phyloP scores from a whole-genome alignment of 805 yeast species.

The Myxozyma mucilagina region DNA sequence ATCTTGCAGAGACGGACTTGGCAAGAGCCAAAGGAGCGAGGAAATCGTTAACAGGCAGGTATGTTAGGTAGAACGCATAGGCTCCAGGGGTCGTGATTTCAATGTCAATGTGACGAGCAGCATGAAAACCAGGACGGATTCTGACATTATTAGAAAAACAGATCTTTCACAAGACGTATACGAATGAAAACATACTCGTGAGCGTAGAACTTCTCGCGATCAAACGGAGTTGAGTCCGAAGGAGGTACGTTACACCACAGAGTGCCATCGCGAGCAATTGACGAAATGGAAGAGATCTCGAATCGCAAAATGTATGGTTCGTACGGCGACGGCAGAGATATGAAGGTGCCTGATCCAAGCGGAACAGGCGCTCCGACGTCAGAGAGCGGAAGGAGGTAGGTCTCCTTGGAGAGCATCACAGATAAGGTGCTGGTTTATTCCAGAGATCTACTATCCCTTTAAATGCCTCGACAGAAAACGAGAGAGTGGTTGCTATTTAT shows the following conservation, averaged over 20 bases:
- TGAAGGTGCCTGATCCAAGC: constrained; percentile 42
- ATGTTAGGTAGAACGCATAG: constrained; percentile 70
- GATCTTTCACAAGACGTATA: not conserved
- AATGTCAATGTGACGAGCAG: constrained; percentile 62
- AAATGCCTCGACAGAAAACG: not conserved
- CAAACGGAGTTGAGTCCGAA: constrained; percentile 46
- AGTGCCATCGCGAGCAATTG: constrained; percentile 66
- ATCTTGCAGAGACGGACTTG: constrained; percentile 54
- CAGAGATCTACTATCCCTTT: not conserved
- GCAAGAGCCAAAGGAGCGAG: constrained; percentile 30
- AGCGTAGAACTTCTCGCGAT: constrained; percentile 58
- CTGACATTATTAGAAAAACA: not conserved
- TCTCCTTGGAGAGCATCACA: constrained; percentile 1
- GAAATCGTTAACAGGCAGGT: constrained; percentile 41
- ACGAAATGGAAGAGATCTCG: constrained; percentile 72
- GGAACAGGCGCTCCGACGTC: constrained; percentile 34
- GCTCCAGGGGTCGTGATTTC: constrained; percentile 74
- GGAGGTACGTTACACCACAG: constrained; percentile 75
- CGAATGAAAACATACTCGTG: constrained; percentile 39
- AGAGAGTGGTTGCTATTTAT: not conserved
- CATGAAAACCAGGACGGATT: constrained; percentile 56
- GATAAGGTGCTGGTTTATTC: not conserved
- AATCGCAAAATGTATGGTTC: constrained; percentile 53
- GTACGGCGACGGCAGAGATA: constrained; percentile 44
- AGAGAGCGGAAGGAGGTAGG: constrained; percentile 24